Base-by-base conservation (phyloP, 345 rosid genomes). In the Lumnitzera littorea region DNA sequence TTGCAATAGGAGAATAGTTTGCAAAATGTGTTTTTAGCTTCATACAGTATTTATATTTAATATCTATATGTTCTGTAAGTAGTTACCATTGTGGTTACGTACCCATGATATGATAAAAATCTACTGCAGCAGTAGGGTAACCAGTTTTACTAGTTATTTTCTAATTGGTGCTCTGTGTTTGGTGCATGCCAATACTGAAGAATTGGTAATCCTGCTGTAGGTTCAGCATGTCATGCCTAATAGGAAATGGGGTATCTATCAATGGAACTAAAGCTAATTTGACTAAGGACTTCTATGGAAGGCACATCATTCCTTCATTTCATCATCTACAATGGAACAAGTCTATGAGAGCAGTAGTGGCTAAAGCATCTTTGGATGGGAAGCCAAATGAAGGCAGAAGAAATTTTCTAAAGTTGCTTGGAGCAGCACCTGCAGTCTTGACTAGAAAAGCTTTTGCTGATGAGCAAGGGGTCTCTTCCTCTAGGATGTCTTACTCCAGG, bases 401-500 rank as follows among this genome's bases (percentile, higher is more conserved):
- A 71, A 80, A 68, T 13, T 86, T 94, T 58, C 83, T 94, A 27
- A 88, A 88, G 67, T 51, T 89, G 80, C 77, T 89, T 62, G 91
- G 96, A 12, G 85, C 84, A 65, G 78, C 64, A 47, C 73, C 84
- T 25, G 73, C 90, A 58, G 74, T 90, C 46, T 56, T 90, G 46
- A 85, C 78, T 67, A 91, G 92, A 55, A 83, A 70, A 74, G 99
- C 96, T 1, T 70, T 70, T 57, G 99, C 99, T 9, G 99, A 90
- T 61, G 99, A 90, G 2, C 95, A 94, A 72, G 99, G 76, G 24
- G 87, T 75, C 76, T 90, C 99, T 58, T 94, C 99, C 36, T 94
- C 99, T 46, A 68, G 99, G 78, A 90, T 94, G 99, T 90, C 99
- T 1, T 94, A 94, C 69, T 94, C 99, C 58, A 83, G 99, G 74